Evolutionary conservation across 441 rosid species (phyloP).

Genomic region (Aleurites moluccanus): DNA sequence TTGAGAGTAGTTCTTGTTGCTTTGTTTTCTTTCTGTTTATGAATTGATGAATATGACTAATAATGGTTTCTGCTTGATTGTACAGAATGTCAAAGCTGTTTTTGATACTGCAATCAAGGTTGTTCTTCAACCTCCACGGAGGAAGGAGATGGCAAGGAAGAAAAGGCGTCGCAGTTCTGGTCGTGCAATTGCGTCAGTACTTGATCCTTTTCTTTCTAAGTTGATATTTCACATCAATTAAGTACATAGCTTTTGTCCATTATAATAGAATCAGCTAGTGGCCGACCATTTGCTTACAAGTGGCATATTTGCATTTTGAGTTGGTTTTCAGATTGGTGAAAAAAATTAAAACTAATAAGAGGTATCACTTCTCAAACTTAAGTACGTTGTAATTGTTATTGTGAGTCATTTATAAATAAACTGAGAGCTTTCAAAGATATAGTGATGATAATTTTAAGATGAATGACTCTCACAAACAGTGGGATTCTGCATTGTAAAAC

Average conservation of each 20-base stretch:
- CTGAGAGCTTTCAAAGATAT: no score
- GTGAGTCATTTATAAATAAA: no score
- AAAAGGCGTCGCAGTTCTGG: constrained; percentile 67
- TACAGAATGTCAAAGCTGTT: constrained; percentile 89
- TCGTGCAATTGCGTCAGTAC: constrained; percentile 68
- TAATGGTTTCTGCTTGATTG: background rate
- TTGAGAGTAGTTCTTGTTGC: background rate
- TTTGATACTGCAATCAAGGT: constrained; percentile 95
- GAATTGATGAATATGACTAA: background rate
- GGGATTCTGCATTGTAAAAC: no score
- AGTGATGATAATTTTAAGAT: no score
- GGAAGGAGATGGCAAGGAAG: constrained; percentile 65
- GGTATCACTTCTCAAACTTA: no score
- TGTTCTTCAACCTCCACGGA: constrained; percentile 92
- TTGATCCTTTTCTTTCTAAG: background rate
- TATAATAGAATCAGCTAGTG: no score
- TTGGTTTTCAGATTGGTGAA: background rate
- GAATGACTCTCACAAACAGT: no score
- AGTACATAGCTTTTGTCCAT: no score
- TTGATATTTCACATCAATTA: background rate
- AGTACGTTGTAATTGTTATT: no score
- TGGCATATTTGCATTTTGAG: background rate
- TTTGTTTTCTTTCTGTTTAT: background rate
- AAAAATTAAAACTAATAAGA: no score
- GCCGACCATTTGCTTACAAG: no score